Base-by-base conservation (phyloP, 164 flowering plant genomes). In the Berberis thunbergii region DNA sequence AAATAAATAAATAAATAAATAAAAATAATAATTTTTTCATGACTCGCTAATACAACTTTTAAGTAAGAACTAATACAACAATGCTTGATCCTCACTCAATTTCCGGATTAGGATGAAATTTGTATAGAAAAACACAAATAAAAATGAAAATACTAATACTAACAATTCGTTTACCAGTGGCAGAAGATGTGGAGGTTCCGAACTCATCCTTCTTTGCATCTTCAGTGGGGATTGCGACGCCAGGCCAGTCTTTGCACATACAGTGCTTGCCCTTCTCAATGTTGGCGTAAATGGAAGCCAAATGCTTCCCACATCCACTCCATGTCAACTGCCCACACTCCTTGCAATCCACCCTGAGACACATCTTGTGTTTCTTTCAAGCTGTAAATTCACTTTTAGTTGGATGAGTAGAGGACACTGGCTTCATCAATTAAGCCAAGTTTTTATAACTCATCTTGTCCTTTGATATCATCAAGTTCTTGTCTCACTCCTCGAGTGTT, bases 231-330 rank as follows among this genome's bases (percentile, higher is more conserved):
- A 70, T 49, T 7, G 64, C 75, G 5, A 80, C 76, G 0, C 88
- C 88, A 1, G 88, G 94, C 94, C 94, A 87, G 1, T 83, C 58
- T 45, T 70, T 74, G 74, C 90, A 87, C 72, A 62, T 69, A 73
- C 88, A 87, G 41, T 76, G 90, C 58, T 82, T 75, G 4, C 86
- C 95, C 44, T 74, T 57, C 8, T 84, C 81, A 1, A 83, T 81
- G 74, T 71, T 70, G 26, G 70, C 69, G 42, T 80, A 80, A 11
- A 83, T 63, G 7, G 76, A 61, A 39, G 72, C 57, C 49, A 85
- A 78, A 70, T 85, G 91, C 55, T 72, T 69, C 1, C 95, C 91
- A 46, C 94, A 85, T 3, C 94, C 94, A 4, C 74, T 75, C 86
- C 94, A 87, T 0, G 80, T 9, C 48, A 62, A 65, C 70, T 82